phyloP scores from a whole-genome alignment of 805 yeast species.

The Isabelozyma pseudorhagii region DNA sequence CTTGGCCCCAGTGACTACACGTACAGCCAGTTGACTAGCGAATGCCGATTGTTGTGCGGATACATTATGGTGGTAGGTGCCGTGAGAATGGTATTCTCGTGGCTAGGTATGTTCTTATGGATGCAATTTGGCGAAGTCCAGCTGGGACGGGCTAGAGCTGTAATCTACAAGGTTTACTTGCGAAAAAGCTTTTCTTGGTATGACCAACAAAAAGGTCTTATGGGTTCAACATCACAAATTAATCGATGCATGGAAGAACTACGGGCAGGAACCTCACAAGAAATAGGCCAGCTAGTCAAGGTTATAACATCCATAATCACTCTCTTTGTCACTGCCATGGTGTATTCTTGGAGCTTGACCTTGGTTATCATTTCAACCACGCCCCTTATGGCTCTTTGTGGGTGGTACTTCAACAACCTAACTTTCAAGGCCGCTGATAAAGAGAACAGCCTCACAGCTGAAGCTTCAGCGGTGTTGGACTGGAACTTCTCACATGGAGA shows the following conservation, averaged over 20 bases:
- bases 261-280: conserved; percentile 65
- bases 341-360: conserved; percentile 83
- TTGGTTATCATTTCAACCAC: conserved; percentile 69
- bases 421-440: conserved; percentile 46
- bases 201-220: conserved; percentile 47
- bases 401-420: conserved; percentile 48
- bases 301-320: conserved; percentile 52
- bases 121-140: conserved; percentile 70
- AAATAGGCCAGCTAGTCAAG: conserved; percentile 55
- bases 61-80: conserved; percentile 32
- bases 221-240: conserved; percentile 63
- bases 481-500: conserved; percentile 66
- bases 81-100: conserved; percentile 30
- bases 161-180: conserved; percentile 44
- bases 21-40: conserved; percentile 18
- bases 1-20: conserved; percentile 28
- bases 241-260: conserved; percentile 75
- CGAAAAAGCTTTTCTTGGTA: conserved; percentile 56
- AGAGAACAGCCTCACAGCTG: conserved; percentile 58
- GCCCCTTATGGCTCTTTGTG: conserved; percentile 59
- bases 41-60: conserved; percentile 25
- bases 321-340: conserved; percentile 61
- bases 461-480: conserved; percentile 58
- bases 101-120: conserved; percentile 62
- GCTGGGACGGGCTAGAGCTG: conserved; percentile 51